Percentiles rank a stretch among this genome's conserved stretches.
These are phyloP conservation scores for Magnusiomyces fungicola DNA, from an alignment of 1,139 yeast species.

Conservation along the genomic window DNA sequence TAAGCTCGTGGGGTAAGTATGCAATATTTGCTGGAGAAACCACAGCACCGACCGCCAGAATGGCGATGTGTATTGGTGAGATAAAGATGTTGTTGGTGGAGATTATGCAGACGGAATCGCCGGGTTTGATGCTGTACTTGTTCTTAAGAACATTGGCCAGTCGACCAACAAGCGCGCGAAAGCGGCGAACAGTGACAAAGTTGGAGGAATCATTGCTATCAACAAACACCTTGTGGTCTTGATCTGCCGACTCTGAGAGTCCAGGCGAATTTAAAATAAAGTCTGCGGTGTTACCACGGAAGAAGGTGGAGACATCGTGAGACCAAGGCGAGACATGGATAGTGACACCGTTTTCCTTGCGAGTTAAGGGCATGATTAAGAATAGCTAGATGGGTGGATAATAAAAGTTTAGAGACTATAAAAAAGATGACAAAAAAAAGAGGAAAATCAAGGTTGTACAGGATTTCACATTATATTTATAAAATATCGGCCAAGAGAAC, in stretches of 20 bases:
- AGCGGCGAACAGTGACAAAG: slow-evolving; percentile 21
- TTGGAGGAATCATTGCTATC: slow-evolving; percentile 11
- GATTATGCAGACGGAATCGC: slow-evolving; percentile 31
- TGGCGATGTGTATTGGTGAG: slow-evolving; percentile 29
- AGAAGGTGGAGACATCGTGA: not conserved
- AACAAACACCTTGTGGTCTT: slow-evolving; percentile 8
- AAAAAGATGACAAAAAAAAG: too few species aligned
- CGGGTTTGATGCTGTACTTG: slow-evolving; percentile 21
- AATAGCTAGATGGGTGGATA: too few species aligned
- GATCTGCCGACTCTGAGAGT: slow-evolving; percentile 1
- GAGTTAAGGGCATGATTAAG: slow-evolving; percentile 1
- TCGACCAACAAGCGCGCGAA: slow-evolving; percentile 18
- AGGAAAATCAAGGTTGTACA: too few species aligned
- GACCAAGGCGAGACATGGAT: slow-evolving; percentile 14
- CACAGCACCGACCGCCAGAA: slow-evolving; percentile 31
- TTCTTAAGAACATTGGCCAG: slow-evolving; percentile 23
- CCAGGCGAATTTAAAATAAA: slow-evolving; percentile 10
- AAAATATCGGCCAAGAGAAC: too few species aligned
- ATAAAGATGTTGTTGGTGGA: slow-evolving; percentile 29
- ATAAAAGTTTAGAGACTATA: too few species aligned
- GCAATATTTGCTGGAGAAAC: slow-evolving; percentile 34
- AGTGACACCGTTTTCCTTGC: slow-evolving; percentile 7
- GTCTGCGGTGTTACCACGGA: slow-evolving; percentile 14
- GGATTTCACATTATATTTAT: too few species aligned
- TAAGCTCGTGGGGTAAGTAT: slow-evolving; percentile 31